These are phyloP conservation scores for Athelia sp. DNA, from an alignment of 1,284 basidiomycete species.

Conservation along the genomic window DNA sequence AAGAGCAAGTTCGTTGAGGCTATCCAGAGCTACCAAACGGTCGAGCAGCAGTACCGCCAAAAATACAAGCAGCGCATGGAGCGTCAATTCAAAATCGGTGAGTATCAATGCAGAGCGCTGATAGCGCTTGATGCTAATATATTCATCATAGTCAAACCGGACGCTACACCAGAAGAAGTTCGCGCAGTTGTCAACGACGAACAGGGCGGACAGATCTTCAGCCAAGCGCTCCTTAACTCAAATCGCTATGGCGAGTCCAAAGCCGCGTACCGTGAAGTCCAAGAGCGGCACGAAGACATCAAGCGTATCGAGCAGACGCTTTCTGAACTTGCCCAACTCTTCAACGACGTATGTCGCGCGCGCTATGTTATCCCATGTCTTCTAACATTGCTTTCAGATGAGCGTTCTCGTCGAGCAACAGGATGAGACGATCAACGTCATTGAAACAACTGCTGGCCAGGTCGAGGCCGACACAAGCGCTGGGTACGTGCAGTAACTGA, in stretches of 20 bases:
- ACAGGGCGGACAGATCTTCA: conserved; percentile 86
- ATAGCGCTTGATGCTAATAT: conserved; percentile 3
- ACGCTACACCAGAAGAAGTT: conserved; percentile 91
- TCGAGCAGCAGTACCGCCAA: conserved; percentile 89
- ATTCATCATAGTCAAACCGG: conserved; percentile 75
- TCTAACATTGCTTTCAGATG: conserved; percentile 47
- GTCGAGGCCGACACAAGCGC: conserved; percentile 80
- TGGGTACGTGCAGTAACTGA: conserved; percentile 51
- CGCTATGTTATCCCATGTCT: conserved; percentile 1
- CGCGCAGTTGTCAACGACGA: conserved; percentile 84
- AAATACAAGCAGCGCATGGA: conserved; percentile 95
- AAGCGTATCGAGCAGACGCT: conserved; percentile 92
- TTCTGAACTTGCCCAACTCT: conserved; percentile 90
- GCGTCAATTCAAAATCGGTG: conserved; percentile 93
- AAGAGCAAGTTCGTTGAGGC: conserved; percentile 83
- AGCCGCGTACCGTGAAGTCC: conserved; percentile 92
- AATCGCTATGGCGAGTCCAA: conserved; percentile 89
- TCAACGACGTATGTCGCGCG: conserved; percentile 72
- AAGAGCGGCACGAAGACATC: conserved; percentile 94
- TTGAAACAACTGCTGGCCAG: conserved; percentile 69
- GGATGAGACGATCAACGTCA: conserved; percentile 78
- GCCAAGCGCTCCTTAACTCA: conserved; percentile 92
- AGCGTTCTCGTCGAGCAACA: conserved; percentile 91
- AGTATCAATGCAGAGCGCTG: conserved; percentile 16
- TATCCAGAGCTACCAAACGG: conserved; percentile 84